Evolutionary conservation across 148 eudicot species (phyloP), one percentile per base, ranked within the genome.

Genomic region (Rhododendron simsii): DNA sequence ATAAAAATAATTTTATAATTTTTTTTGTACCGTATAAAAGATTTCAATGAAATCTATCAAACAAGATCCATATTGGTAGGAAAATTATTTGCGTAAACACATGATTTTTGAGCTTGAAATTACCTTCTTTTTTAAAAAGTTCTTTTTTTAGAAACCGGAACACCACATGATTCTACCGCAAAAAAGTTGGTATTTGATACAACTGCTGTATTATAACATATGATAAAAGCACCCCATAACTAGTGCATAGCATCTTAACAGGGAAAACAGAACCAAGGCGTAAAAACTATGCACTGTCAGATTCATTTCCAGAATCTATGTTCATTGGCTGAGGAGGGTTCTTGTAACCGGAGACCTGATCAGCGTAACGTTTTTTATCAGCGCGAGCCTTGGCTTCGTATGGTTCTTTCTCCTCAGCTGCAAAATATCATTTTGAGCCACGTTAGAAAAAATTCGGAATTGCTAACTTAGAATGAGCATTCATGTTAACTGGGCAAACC

Each of bases 381-480:
- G 88, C 94, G 21, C 82, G 92, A 14, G 99, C 99, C 84, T 90
- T 92, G 13, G 91, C 95, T 89, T 97, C 98, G 57, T 87, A 97
- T 77, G 96, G 96, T 84, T 89, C 96, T 89, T 93, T 97, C 88
- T 97, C 98, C 84, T 95, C 99, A 50, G 93, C 98, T 95, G 95
- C 88, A 86, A 80, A 81, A 75, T 1, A 50, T 16, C 63, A 81
- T 44, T 53, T 83, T 23, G 21, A 18, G 48, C 61, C 47, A 61
- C 0, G 80, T 80, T 14, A 75, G 71, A 37, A 15, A 77, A n/a
- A 12, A 41, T 0, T 28, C 0, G 2, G 16, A 15, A 48, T 48
- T 1, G 30, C 28, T 0, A 47, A 48, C 35, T 50, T n/a, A 13
- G 37, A 80, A 80, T 67, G 81, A 30, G 35, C 33, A 83, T 71